phyloP scores from a whole-genome alignment of 2,329 filamentous ascomycete genomes.

The Colletotrichum eremochloae region DNA sequence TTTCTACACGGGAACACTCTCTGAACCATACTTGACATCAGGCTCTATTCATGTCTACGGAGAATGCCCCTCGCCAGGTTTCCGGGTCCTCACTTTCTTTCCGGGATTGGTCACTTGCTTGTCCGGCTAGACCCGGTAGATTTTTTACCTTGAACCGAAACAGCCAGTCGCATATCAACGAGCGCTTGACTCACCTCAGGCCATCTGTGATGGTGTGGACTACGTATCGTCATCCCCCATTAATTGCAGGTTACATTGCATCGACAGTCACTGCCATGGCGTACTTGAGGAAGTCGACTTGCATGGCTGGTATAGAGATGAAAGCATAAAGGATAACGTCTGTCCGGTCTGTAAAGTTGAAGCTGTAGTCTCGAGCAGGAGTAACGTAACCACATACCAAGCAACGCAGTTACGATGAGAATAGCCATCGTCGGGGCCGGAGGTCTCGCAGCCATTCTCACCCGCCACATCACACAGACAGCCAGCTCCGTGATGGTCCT shows the following conservation, averaged over 20 bases:
- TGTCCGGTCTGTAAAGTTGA: neutral
- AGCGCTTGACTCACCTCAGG: slow-evolving; percentile 25
- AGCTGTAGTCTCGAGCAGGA: neutral
- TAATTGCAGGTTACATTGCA: neutral
- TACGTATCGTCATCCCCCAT: slow-evolving; percentile 2
- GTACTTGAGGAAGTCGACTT: slow-evolving; percentile 8
- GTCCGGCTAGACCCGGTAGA: neutral
- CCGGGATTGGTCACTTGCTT: slow-evolving; percentile 12
- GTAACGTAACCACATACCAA: neutral
- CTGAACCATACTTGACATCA: neutral
- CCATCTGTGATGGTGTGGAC: slow-evolving; percentile 15
- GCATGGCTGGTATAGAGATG: neutral
- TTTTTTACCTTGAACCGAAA: slow-evolving; percentile 20
- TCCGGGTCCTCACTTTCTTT: neutral
- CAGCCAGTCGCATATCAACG: slow-evolving; percentile 15
- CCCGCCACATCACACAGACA: slow-evolving; percentile 71
- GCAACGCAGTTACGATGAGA: slow-evolving; percentile 57
- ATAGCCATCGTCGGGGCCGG: slow-evolving; percentile 63
- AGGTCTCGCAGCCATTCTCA: slow-evolving; percentile 60
- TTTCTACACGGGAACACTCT: neutral
- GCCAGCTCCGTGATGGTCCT: slow-evolving; percentile 79
- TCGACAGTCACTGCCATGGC: neutral
- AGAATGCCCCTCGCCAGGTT: neutral
- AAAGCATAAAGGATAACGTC: slow-evolving; percentile 2
- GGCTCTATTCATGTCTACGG: no score